Conservation (phyloP, 2,329 filamentous ascomycete species). For the Sporothrix humicola region DNA sequence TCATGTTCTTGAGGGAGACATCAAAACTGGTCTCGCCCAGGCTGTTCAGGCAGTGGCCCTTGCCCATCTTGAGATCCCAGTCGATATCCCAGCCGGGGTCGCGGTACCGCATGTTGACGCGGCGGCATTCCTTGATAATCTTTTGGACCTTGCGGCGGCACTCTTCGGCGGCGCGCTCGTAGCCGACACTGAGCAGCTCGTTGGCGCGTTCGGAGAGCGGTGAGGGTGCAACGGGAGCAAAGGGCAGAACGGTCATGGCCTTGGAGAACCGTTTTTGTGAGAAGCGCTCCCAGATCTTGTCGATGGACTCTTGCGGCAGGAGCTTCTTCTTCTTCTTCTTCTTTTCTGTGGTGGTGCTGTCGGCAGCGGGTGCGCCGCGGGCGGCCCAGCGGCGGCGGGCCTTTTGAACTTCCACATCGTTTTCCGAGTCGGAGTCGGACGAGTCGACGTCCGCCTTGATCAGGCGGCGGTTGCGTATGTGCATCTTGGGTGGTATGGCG, state of each 20-base stretch:
- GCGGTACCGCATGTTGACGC: constrained; percentile 80
- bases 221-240: constrained; percentile 62
- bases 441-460: constrained; percentile 41
- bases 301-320: constrained; percentile 68
- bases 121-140: constrained; percentile 68
- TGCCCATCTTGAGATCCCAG: constrained; percentile 71
- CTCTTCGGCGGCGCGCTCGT: constrained; percentile 67
- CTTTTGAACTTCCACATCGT: constrained; percentile 25
- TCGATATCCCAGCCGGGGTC: constrained; percentile 67
- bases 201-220: constrained; percentile 61
- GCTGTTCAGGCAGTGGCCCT: constrained; percentile 60
- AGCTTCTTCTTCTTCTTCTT: constrained; percentile 64
- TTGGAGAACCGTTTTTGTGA: constrained; percentile 67
- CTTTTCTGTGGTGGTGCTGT: constrained; percentile 49
- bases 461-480: constrained; percentile 27
- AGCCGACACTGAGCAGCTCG: constrained; percentile 64
- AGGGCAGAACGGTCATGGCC: constrained; percentile 68
- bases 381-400: constrained; percentile 29
- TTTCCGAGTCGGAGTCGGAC: constrained; percentile 36
- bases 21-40: constrained; percentile 60
- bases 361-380: constrained; percentile 13
- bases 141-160: constrained; percentile 67
- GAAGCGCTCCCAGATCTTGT: constrained; percentile 69
- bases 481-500: constrained; percentile 21
- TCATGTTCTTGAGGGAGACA: constrained; percentile 47